A percentile compares a stretch with the other conserved stretches of the same genome.
Conservation (phyloP, 2,329 filamentous ascomycete species). For the Sclerotinia sclerotiorum region DNA sequence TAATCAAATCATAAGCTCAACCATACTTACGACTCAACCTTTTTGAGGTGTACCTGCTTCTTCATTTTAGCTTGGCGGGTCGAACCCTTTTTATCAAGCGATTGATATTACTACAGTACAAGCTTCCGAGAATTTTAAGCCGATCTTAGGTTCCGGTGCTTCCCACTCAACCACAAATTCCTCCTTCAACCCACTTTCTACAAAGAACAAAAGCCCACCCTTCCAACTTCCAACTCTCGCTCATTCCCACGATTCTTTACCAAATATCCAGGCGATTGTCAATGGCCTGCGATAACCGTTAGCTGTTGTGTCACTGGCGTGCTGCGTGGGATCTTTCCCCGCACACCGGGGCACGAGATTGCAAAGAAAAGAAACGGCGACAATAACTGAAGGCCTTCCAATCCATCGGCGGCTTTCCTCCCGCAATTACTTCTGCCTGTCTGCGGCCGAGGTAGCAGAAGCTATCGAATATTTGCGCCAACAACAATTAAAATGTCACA, state of each 20-base stretch:
- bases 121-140: constrained; percentile 18
- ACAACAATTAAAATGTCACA: constrained; percentile 46
- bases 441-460: constrained; percentile 30
- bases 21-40: background rate
- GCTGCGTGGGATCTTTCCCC: constrained; percentile 59
- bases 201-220: constrained; percentile 19
- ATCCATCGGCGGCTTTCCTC: background rate
- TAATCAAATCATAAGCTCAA: background rate
- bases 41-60: constrained; percentile 8
- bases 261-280: constrained; percentile 39
- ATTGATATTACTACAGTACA: background rate
- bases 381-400: constrained; percentile 24
- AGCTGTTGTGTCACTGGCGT: constrained; percentile 54
- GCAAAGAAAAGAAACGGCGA: constrained; percentile 31
- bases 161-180: constrained; percentile 16
- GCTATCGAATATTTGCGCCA: constrained; percentile 43
- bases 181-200: constrained; percentile 10
- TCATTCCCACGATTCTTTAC: constrained; percentile 4
- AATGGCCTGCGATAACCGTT: constrained; percentile 59
- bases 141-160: background rate
- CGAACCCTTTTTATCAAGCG: constrained; percentile 16
- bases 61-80: constrained; percentile 6
- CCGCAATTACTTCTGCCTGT: constrained; percentile 7
- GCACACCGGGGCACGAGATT: constrained; percentile 52
- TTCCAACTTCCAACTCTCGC: constrained; percentile 9